phyloP scores from a whole-genome alignment of 2,329 filamentous ascomycete species.

The Orbilia javanica region DNA sequence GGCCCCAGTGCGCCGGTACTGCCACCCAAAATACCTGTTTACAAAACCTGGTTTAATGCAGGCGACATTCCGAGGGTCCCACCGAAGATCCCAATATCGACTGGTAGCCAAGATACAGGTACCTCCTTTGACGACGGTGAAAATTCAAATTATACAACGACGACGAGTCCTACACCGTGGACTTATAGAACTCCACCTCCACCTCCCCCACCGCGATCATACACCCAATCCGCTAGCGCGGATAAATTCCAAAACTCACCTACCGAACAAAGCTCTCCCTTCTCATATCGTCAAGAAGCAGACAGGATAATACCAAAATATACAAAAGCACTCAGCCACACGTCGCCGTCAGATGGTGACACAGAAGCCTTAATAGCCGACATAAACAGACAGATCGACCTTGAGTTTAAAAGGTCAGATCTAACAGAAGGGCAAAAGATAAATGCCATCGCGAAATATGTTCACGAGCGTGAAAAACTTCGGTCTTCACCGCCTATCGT shows the following conservation, averaged over 20 bases:
- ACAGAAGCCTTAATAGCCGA: slow-evolving; percentile 3
- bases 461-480: slow-evolving; percentile 9
- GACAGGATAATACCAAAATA: slow-evolving; percentile 14
- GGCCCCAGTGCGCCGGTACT: slow-evolving; percentile 6
- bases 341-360: not conserved
- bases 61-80: slow-evolving; percentile 6
- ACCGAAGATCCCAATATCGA: slow-evolving; percentile 12
- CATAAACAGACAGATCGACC: slow-evolving; percentile 15
- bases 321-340: slow-evolving; percentile 8
- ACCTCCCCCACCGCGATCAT: slow-evolving; percentile 1
- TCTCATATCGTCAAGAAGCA: slow-evolving; percentile 8
- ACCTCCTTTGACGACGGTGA: not conserved
- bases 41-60: slow-evolving; percentile 7
- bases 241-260: not conserved
- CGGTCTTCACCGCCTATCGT: not conserved
- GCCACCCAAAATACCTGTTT: slow-evolving; percentile 9
- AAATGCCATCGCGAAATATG: slow-evolving; percentile 16
- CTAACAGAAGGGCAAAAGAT: slow-evolving; percentile 21
- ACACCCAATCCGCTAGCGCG: not conserved
- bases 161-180: not conserved
- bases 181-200: slow-evolving; percentile 5
- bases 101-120: not conserved
- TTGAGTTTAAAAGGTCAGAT: not conserved
- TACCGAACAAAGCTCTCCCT: not conserved
- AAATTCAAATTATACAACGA: slow-evolving; percentile 5